Conservation (phyloP, 2,329 filamentous ascomycete species). For the Aspergillus calidoustus region DNA sequence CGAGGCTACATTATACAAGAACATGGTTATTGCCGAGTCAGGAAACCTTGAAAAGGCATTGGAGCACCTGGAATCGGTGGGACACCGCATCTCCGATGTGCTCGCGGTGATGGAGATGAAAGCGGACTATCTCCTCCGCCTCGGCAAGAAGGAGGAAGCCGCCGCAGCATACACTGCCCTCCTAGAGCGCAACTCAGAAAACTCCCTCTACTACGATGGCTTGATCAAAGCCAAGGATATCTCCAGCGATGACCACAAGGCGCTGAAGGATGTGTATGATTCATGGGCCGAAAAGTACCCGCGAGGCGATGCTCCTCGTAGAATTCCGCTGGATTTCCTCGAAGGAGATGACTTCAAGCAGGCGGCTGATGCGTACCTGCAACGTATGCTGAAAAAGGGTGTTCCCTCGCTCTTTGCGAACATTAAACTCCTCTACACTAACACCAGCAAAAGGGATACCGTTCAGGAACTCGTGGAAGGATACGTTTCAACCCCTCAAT, state of each 20-base stretch:
- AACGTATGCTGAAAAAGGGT: conserved; percentile 85
- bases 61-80: conserved; percentile 79
- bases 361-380: conserved; percentile 78
- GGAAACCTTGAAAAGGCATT: conserved; percentile 82
- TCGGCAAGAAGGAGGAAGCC: conserved; percentile 79
- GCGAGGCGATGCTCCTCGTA: conserved; percentile 80
- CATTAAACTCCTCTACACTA: conserved; percentile 87
- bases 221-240: conserved; percentile 73
- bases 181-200: conserved; percentile 85
- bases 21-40: conserved; percentile 86
- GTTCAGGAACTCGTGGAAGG: conserved; percentile 77
- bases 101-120: conserved; percentile 83
- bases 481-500: conserved; percentile 65
- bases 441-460: conserved; percentile 75
- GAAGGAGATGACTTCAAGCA: conserved; percentile 78
- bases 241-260: conserved; percentile 62
- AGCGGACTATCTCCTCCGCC: conserved; percentile 79
- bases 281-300: conserved; percentile 81
- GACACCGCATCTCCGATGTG: conserved; percentile 80
- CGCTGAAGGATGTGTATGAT: conserved; percentile 75
- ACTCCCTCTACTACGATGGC: conserved; percentile 81
- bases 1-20: conserved; percentile 94
- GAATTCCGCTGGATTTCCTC: conserved; percentile 88
- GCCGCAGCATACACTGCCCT: conserved; percentile 79
- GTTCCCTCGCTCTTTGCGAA: conserved; percentile 97